Percentiles rank a stretch among this genome's conserved stretches.
Conservation (phyloP, 352 stramenopile genomes). For the Phytophthora europaea region DNA sequence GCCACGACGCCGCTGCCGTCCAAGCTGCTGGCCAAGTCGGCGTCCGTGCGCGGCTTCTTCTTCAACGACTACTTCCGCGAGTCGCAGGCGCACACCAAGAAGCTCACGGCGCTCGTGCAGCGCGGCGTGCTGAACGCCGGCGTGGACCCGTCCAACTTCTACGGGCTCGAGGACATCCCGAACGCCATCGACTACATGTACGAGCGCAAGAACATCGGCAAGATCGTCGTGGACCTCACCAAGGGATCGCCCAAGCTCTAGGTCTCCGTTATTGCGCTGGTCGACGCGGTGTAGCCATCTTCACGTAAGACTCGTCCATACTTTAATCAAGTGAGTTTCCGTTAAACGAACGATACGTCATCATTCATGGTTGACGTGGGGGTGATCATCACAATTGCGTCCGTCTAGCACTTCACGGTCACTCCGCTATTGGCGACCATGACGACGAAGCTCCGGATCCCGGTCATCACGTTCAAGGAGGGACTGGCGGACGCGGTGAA, state of each 20-base stretch:
- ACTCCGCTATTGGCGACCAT: slow-evolving; percentile 29
- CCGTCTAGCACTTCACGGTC: neutral
- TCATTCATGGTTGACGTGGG: slow-evolving; percentile 35
- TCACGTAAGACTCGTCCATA: slow-evolving; percentile 11
- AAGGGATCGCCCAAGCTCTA: slow-evolving; percentile 44
- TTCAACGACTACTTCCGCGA: slow-evolving; percentile 51
- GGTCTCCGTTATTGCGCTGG: neutral
- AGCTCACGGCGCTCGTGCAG: slow-evolving; percentile 62
- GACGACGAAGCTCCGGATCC: slow-evolving; percentile 46
- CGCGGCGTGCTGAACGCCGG: slow-evolving; percentile 3
- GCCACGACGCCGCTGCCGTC: slow-evolving; percentile 37
- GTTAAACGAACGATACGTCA: neutral
- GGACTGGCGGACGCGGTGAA: slow-evolving; percentile 53
- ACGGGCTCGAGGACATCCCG: slow-evolving; percentile 65
- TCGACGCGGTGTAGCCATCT: slow-evolving; percentile 29
- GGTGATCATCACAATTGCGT: slow-evolving; percentile 5
- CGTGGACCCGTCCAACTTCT: slow-evolving; percentile 25
- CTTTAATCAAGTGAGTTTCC: slow-evolving; percentile 21
- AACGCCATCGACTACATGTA: slow-evolving; percentile 83
- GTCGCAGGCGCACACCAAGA: slow-evolving; percentile 31
- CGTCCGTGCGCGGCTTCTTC: slow-evolving; percentile 65
- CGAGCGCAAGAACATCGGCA: slow-evolving; percentile 83
- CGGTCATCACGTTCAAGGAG: slow-evolving; percentile 64
- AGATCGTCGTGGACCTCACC: slow-evolving; percentile 80
- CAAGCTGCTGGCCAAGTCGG: slow-evolving; percentile 48